Evolutionary conservation across 106 monocot species (phyloP).

Genomic region (Cymbidium sinense): DNA sequence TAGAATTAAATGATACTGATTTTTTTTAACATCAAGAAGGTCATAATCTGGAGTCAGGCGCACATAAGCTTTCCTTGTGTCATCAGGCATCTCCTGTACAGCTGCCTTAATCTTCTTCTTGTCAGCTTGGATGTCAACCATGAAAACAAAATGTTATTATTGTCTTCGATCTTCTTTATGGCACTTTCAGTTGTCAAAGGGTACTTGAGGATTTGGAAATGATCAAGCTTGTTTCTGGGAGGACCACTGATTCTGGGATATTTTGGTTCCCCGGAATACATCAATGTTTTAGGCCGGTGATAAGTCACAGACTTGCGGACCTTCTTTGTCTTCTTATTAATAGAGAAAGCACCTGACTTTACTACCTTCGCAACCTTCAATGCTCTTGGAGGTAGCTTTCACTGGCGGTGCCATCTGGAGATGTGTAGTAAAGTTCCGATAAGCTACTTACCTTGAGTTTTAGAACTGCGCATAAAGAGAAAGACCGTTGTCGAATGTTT

Average conservation of each 20-base stretch:
- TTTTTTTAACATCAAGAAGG: conserved; percentile 39
- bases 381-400: conserved; percentile 32
- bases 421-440: not conserved
- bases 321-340: conserved; percentile 39
- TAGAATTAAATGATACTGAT: conserved; percentile 27
- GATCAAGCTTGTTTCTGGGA: conserved; percentile 17
- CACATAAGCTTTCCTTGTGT: conserved; percentile 24
- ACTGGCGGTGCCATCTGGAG: not conserved
- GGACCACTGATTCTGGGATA: conserved; percentile 14
- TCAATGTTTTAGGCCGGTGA: conserved; percentile 42
- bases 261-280: conserved; percentile 25
- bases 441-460: not conserved
- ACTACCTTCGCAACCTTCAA: conserved; percentile 37
- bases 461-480: no score
- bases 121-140: conserved; percentile 17
- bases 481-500: no score
- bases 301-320: conserved; percentile 41
- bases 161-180: conserved; percentile 24
- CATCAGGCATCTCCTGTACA: conserved; percentile 20
- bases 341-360: conserved; percentile 22
- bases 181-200: conserved; percentile 15
- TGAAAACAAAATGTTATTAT: conserved; percentile 16
- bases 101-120: conserved; percentile 21
- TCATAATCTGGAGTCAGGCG: conserved; percentile 31
- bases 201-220: conserved; percentile 18